A percentile compares a stretch with the other conserved stretches of the same genome.
phyloP scores from a whole-genome alignment of 2,329 filamentous ascomycete genomes.

The Hypoxylon sp. region DNA sequence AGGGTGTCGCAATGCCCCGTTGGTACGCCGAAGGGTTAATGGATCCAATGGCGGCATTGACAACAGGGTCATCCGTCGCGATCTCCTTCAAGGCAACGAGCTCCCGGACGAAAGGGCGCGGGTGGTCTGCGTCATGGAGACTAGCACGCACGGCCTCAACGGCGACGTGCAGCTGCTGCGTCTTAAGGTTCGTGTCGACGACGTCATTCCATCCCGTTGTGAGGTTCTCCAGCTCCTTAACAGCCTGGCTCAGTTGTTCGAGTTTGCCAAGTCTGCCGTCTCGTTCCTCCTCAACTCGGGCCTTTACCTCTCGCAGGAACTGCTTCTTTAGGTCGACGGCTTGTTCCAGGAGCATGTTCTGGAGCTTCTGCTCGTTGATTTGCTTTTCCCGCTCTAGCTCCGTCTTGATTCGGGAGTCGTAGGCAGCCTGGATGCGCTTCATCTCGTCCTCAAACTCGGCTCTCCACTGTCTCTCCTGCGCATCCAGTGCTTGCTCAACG shows the following conservation, averaged over 20 bases:
- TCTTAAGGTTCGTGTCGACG: slow-evolving; percentile 90
- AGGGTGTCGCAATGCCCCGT: slow-evolving; percentile 84
- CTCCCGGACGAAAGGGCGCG: slow-evolving; percentile 90
- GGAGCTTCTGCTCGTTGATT: slow-evolving; percentile 84
- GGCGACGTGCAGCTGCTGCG: slow-evolving; percentile 95
- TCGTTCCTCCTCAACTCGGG: slow-evolving; percentile 89
- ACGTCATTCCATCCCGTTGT: slow-evolving; percentile 92
- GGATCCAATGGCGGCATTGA: slow-evolving; percentile 94
- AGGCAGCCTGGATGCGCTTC: slow-evolving; percentile 80
- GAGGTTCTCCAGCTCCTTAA: slow-evolving; percentile 87
- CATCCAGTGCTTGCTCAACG: slow-evolving; percentile 85
- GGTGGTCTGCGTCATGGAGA: slow-evolving; percentile 80
- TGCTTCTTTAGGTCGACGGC: slow-evolving; percentile 88
- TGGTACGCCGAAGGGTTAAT: slow-evolving; percentile 97
- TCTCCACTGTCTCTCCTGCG: slow-evolving; percentile 86
- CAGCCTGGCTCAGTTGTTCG: slow-evolving; percentile 80
- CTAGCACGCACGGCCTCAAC: slow-evolving; percentile 92
- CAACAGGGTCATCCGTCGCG: slow-evolving; percentile 84
- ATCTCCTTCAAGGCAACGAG: slow-evolving; percentile 96
- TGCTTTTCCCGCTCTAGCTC: slow-evolving; percentile 85
- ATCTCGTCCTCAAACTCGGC: slow-evolving; percentile 91
- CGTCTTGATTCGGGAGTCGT: slow-evolving; percentile 83
- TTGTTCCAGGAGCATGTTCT: slow-evolving; percentile 91
- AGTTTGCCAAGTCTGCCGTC: slow-evolving; percentile 89
- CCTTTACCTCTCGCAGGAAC: slow-evolving; percentile 83